Base-by-base conservation (phyloP, 2,329 filamentous ascomycete species). In the Peltaster fructicola region DNA sequence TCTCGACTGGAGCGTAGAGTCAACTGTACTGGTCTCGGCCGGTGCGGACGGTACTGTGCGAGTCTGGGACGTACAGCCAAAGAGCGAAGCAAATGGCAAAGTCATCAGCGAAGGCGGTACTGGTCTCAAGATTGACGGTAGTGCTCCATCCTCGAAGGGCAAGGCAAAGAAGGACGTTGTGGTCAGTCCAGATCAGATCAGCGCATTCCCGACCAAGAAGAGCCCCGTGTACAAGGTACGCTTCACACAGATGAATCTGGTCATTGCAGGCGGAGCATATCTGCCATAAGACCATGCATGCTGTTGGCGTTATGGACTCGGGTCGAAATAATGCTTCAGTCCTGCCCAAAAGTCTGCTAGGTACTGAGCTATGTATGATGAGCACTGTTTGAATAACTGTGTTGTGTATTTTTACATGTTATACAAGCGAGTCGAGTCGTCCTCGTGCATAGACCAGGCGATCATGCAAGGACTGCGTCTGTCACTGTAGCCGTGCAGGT, bases 181-280 rank as follows among this genome's bases (percentile, higher is more conserved):
- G 41, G 76, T 92, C 21, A 84, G 76, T 0, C 74, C 82, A 0
- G 88, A 98, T 45, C 88, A 95, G 53, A 90, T 98, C 53, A 81
- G 72, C 35, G 84, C 80, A 1, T 95, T 93, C 47, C 73, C 81
- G 1, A 95, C 88, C 4, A 98, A 98, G 65, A 92, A 91, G 56
- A 85, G 77, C 9, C 84, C 85, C 0, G 79, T 95, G 7, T 79
- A 90, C 52, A 88, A 85, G 53, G 84, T 91, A 26, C 70, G 76
- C 43, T 93, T 93, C 43, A 95, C 88, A 3, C 64, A 81, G 32
- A 93, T 92, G 80, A 98, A 98, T 48, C 53, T 95, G 36, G 75
- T 93, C 8, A 61, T 95, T 32, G 82, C 82, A 12, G 81, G 78
- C 22, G 81, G 84, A 19, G 66, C 65, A 17, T 73, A 70, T 51